A percentile compares a stretch with the other conserved stretches of the same genome.
phyloP scores from a whole-genome alignment of 495 filamentous ascomycete species.

The Aspergillus conjunctus region DNA sequence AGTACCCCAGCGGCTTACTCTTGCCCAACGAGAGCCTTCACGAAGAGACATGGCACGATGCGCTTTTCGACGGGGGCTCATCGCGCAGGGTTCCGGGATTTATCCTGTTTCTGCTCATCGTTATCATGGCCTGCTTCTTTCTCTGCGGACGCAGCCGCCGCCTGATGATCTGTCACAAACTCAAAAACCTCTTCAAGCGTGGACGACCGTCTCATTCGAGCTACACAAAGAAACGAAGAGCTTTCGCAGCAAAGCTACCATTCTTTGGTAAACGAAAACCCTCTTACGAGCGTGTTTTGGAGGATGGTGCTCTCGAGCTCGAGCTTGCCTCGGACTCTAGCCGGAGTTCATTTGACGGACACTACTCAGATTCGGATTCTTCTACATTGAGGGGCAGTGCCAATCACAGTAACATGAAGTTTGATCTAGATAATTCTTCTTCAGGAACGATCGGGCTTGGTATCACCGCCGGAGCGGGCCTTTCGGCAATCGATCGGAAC shows the following conservation, averaged over 20 bases:
- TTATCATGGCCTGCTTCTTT: slow-evolving; percentile 66
- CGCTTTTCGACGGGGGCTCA: slow-evolving; percentile 60
- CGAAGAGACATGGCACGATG: slow-evolving; percentile 73
- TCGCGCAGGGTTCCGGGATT: slow-evolving; percentile 72
- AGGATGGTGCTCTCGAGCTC: slow-evolving; percentile 71
- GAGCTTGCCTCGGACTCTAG: slow-evolving; percentile 70
- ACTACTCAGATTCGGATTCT: slow-evolving; percentile 38
- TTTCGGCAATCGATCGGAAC: slow-evolving; percentile 66
- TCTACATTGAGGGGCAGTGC: slow-evolving; percentile 36
- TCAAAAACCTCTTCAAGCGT: slow-evolving; percentile 53
- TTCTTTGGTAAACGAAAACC: slow-evolving; percentile 59
- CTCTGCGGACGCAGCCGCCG: slow-evolving; percentile 73
- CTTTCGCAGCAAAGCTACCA: slow-evolving; percentile 54
- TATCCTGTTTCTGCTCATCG: slow-evolving; percentile 70
- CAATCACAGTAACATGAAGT: slow-evolving; percentile 52
- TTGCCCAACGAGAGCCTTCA: slow-evolving; percentile 49
- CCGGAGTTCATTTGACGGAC: slow-evolving; percentile 51
- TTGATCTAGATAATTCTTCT: slow-evolving; percentile 58
- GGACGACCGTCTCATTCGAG: slow-evolving; percentile 54
- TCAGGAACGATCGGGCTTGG: slow-evolving; percentile 52
- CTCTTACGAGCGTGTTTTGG: slow-evolving; percentile 82
- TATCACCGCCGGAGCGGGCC: slow-evolving; percentile 45
- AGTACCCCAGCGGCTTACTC: slow-evolving; percentile 72
- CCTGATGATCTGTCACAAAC: slow-evolving; percentile 60
- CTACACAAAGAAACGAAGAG: slow-evolving; percentile 53